Base-by-base conservation (phyloP, 352 stramenopile genomes). In the Thalassiosira mediterranea region DNA sequence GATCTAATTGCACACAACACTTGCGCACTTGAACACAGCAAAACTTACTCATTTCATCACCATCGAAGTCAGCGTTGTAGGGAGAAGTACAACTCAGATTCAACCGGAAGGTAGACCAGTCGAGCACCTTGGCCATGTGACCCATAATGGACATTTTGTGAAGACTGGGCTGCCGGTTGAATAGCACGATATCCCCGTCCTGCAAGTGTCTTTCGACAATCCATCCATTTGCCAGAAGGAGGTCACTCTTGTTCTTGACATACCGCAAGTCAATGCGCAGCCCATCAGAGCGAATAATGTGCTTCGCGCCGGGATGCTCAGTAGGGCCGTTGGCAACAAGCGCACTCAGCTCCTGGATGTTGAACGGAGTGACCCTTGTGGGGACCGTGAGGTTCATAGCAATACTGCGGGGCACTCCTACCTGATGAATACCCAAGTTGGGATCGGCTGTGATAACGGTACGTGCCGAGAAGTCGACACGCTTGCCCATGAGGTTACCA, bases 121-220 rank as follows among this genome's bases (percentile, higher is more conserved):
- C 93, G 87, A 98, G 96, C 29, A 99, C 95, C 61, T 94, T 95
- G 0, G 92, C 94, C 23, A 81, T 63, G 83, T 97, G 94, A n/a
- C 89, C 86, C 97, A 99, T 99, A 83, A 99, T 99, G 31, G 95
- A 98, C 88, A 99, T 97, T 79, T 98, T 99, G 90, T 99, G 97
- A 37, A 99, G 88, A 25, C 96, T 99, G 25, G 97, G 97, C 84
- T 99, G 97, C 13, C 97, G 96, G 90, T 99, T 99, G 83, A 99
- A 99, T 0, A 99, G 84, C 32, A 99, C 97, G 62, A 99, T 92
- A 81, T 99, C 97, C 11, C 95, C 97, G 79, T 99, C 96, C 81
- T 98, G 93, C 95, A 99, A 98, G 88, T 99, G 97, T 10, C 97
- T 91, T 86, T 99, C 97, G 21, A 99, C 97, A 42, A 99, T 95